These are phyloP conservation scores for Bothriochloa decipiens DNA, from an alignment of 176 grass and related monocot species.

Conservation along the genomic window DNA sequence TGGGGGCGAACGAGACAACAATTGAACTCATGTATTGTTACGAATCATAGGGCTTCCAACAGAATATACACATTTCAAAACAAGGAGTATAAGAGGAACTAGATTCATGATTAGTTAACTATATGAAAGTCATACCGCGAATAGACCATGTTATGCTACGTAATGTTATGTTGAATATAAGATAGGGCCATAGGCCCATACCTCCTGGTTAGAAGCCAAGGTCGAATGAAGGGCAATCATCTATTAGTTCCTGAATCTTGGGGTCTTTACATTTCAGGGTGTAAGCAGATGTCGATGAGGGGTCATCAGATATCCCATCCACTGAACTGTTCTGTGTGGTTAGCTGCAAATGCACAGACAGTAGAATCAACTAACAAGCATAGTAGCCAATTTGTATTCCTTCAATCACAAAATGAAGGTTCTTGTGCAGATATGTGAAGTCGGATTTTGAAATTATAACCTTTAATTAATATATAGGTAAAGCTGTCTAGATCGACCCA, in stretches of 20 bases:
- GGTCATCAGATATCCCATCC: not conserved
- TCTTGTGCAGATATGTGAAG: not conserved
- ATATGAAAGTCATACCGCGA: not conserved
- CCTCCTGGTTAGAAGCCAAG: constrained; percentile 52
- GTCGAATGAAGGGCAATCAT: constrained; percentile 58
- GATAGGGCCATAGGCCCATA: not conserved
- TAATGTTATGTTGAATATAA: not conserved
- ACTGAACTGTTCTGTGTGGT: not conserved
- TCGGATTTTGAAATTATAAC: not conserved
- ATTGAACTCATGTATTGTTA: not conserved
- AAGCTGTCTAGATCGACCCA: not conserved
- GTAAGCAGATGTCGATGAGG: not conserved
- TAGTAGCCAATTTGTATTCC: not conserved
- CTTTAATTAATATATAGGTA: not conserved
- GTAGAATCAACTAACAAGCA: constrained; percentile 21
- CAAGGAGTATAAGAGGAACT: not conserved
- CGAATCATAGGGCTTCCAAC: not conserved
- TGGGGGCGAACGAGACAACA: not conserved
- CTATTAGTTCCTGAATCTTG: constrained; percentile 48
- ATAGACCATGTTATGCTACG: not conserved
- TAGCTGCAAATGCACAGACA: constrained; percentile 37
- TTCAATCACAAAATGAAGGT: not conserved
- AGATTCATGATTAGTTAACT: not conserved
- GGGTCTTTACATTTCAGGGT: constrained; percentile 31
- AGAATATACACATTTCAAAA: not conserved